Percentiles rank a stretch among this genome's conserved stretches.
phyloP scores from a whole-genome alignment of 2,329 filamentous ascomycete genomes.

The Aspergillus phoenicis region DNA sequence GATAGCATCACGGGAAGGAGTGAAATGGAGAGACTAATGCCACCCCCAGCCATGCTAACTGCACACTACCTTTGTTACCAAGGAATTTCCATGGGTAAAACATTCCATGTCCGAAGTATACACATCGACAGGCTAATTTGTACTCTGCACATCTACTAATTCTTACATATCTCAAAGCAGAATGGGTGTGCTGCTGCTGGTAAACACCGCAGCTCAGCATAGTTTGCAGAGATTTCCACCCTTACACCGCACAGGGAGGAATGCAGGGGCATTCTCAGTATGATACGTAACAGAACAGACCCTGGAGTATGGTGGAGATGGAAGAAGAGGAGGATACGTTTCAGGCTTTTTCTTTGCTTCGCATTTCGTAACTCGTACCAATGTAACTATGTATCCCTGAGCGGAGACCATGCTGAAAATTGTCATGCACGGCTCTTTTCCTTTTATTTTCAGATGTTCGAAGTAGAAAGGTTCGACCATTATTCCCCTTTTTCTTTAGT shows the following conservation, averaged over 20 bases:
- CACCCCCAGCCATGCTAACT: not conserved
- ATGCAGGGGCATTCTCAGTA: not conserved
- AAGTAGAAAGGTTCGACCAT: not conserved
- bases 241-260: not conserved
- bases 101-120: not conserved
- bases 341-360: not conserved
- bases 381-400: no score
- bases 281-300: not conserved
- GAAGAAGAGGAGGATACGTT: not conserved
- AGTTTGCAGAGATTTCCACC: not conserved
- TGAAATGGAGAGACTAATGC: not conserved
- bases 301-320: conserved; percentile 1
- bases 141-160: no score
- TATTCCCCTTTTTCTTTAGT: not conserved
- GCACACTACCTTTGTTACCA: not conserved
- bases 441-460: not conserved
- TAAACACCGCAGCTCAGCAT: not conserved
- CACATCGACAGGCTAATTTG: not conserved
- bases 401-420: not conserved
- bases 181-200: not conserved
- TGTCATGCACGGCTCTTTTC: not conserved
- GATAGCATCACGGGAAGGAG: not conserved
- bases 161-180: no score
- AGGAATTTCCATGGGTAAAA: not conserved
- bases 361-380: no score